Percentiles rank a stretch among this genome's conserved stretches.
These are phyloP conservation scores for Citrus inodora DNA, from an alignment of 345 rosid species.

Conservation along the genomic window DNA sequence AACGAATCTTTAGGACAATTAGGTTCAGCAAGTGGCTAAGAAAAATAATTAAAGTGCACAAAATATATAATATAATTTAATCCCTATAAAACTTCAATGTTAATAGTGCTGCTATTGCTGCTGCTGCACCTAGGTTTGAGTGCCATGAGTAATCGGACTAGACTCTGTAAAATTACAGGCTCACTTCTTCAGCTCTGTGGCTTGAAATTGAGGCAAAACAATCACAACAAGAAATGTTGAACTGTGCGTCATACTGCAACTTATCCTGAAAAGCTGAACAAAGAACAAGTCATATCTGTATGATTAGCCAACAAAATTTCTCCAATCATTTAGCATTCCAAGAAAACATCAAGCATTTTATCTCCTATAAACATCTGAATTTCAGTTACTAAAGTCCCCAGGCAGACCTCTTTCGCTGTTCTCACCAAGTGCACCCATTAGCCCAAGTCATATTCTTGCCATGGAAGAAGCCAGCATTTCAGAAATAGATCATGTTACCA, in stretches of 20 bases:
- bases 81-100: background rate
- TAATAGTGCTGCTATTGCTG: background rate
- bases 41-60: too few species aligned
- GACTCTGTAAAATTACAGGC: too few species aligned
- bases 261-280: constrained; percentile 5
- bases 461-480: constrained; percentile 13
- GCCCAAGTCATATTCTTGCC: background rate
- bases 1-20: too few species aligned
- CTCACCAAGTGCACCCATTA: background rate
- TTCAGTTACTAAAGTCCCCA: background rate
- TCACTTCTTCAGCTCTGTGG: background rate
- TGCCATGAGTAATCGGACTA: background rate
- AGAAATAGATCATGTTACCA: background rate
- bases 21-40: too few species aligned
- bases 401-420: background rate
- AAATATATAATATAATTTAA: too few species aligned
- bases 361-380: background rate
- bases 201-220: background rate
- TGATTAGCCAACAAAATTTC: background rate
- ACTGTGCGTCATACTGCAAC: constrained; percentile 3
- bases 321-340: constrained; percentile 28
- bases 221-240: background rate
- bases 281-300: background rate
- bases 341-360: constrained; percentile 10
- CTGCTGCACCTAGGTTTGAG: background rate